These are phyloP conservation scores for Claviceps arundinis DNA, from an alignment of 2,329 filamentous ascomycete species.

Conservation along the genomic window DNA sequence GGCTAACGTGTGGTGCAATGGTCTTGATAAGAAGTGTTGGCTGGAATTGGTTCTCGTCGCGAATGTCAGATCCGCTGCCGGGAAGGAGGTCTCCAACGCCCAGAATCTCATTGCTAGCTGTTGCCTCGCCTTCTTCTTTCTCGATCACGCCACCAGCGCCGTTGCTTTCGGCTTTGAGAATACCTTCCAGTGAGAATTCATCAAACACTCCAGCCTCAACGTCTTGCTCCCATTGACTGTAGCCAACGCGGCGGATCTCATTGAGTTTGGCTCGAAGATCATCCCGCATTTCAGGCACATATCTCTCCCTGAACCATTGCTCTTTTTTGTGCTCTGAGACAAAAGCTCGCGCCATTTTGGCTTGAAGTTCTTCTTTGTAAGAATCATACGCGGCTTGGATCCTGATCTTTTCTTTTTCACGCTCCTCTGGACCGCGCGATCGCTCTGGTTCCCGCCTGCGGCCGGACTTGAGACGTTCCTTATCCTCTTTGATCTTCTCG, in stretches of 20 bases:
- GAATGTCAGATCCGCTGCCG: conserved; percentile 68
- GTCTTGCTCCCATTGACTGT: conserved; percentile 81
- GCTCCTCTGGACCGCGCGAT: conserved; percentile 55
- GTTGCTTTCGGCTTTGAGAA: conserved; percentile 86
- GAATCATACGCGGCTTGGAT: conserved; percentile 58
- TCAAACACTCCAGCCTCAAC: conserved; percentile 78
- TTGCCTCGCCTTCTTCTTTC: conserved; percentile 91
- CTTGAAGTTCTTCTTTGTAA: conserved; percentile 56
- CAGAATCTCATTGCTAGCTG: conserved; percentile 79
- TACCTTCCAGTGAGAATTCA: conserved; percentile 84
- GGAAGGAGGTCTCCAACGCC: conserved; percentile 86
- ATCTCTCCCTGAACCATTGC: conserved; percentile 96
- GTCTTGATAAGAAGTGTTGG: conserved; percentile 96
- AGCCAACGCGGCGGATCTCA: conserved; percentile 65
- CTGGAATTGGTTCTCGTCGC: conserved; percentile 77
- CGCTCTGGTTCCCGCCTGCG: conserved; percentile 53
- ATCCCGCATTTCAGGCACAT: conserved; percentile 70
- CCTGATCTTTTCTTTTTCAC: conserved; percentile 64
- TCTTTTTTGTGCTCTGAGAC: conserved; percentile 87
- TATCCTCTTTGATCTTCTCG: conserved; percentile 71
- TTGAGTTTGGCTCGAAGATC: conserved; percentile 62
- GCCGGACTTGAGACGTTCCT: conserved; percentile 56
- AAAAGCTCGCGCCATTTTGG: conserved; percentile 75
- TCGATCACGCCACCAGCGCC: conserved; percentile 74
- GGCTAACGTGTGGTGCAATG: conserved; percentile 88